A percentile compares a stretch with the other conserved stretches of the same genome.
These are phyloP conservation scores for Begonia peltatifolia DNA, from an alignment of 306 rosid species.

Conservation along the genomic window DNA sequence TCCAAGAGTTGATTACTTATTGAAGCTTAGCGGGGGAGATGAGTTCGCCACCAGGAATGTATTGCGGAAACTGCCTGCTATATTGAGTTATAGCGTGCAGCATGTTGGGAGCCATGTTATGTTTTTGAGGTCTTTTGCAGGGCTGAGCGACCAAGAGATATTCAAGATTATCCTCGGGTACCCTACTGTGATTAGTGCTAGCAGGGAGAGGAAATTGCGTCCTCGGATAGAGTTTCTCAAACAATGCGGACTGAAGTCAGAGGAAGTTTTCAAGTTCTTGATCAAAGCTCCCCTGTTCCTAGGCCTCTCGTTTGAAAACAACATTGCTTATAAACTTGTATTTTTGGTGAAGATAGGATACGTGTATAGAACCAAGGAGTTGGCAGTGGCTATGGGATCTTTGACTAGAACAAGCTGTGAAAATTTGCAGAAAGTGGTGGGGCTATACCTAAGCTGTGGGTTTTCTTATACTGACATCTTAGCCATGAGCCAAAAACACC, in stretches of 20 bases:
- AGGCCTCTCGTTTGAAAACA: constrained; percentile 39
- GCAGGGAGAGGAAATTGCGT: constrained; percentile 61
- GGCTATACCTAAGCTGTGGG: constrained; percentile 45
- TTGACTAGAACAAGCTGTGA: constrained; percentile 49
- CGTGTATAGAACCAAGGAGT: constrained; percentile 39
- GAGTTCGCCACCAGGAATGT: constrained; percentile 21
- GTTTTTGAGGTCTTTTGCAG: constrained; percentile 47
- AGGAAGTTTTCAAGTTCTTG: constrained; percentile 56
- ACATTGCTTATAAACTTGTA: constrained; percentile 44
- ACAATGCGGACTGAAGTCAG: constrained; percentile 53
- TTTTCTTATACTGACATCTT: constrained; percentile 41
- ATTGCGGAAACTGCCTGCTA: constrained; percentile 35
- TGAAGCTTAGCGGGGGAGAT: constrained; percentile 47
- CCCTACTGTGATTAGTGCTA: constrained; percentile 46
- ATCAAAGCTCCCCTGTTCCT: constrained; percentile 59
- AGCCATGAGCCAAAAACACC: constrained; percentile 71
- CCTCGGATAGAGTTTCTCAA: constrained; percentile 61
- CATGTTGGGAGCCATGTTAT: constrained; percentile 41
- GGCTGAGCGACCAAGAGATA: constrained; percentile 34
- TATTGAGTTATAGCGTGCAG: constrained; percentile 40
- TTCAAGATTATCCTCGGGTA: constrained; percentile 43
- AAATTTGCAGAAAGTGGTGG: constrained; percentile 59
- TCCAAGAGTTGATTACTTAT: constrained; percentile 34
- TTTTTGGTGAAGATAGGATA: constrained; percentile 65
- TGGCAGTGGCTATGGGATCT: constrained; percentile 46